A percentile compares a stretch with the other conserved stretches of the same genome.
Evolutionary conservation across 495 filamentous ascomycete genomes (phyloP).

Genomic region (Glonium stellatum): DNA sequence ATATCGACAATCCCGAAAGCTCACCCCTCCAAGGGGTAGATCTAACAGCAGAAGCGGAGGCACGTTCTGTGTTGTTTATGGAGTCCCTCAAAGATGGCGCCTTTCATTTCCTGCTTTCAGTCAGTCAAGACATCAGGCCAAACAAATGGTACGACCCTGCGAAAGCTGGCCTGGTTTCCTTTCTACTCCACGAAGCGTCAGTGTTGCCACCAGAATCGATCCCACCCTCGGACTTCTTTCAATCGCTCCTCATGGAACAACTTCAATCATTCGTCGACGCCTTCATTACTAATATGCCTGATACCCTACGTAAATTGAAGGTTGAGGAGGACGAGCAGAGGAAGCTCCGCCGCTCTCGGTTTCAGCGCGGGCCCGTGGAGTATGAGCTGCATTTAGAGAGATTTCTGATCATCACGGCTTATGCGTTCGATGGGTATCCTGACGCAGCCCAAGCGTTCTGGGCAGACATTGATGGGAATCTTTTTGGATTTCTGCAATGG

Average conservation of each 20-base stretch:
- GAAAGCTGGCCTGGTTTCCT: constrained; percentile 62
- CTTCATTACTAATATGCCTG: constrained; percentile 90
- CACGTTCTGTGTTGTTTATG: constrained; percentile 62
- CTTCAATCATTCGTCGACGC: constrained; percentile 81
- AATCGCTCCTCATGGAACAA: constrained; percentile 63
- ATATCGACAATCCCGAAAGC: constrained; percentile 57
- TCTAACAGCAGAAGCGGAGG: constrained; percentile 57
- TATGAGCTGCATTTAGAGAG: constrained; percentile 80
- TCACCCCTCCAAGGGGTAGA: constrained; percentile 50
- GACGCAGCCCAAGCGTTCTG: constrained; percentile 84
- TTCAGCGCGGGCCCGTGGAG: constrained; percentile 42
- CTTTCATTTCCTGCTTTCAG: constrained; percentile 80
- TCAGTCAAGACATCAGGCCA: constrained; percentile 67
- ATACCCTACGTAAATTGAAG: constrained; percentile 78
- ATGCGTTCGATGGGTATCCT: constrained; percentile 74
- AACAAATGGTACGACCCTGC: constrained; percentile 77
- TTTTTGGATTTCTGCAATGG: constrained; percentile 93
- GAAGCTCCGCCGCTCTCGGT: constrained; percentile 54
- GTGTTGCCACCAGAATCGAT: constrained; percentile 55
- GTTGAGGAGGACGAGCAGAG: constrained; percentile 84
- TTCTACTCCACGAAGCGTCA: constrained; percentile 70
- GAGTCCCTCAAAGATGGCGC: constrained; percentile 81
- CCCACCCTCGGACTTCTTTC: constrained; percentile 57
- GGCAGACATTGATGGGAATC: constrained; percentile 78
- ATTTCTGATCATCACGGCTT: constrained; percentile 85